phyloP scores from a whole-genome alignment of 192 early-diverging fungal genomes.

The Kickxella alabastrina region DNA sequence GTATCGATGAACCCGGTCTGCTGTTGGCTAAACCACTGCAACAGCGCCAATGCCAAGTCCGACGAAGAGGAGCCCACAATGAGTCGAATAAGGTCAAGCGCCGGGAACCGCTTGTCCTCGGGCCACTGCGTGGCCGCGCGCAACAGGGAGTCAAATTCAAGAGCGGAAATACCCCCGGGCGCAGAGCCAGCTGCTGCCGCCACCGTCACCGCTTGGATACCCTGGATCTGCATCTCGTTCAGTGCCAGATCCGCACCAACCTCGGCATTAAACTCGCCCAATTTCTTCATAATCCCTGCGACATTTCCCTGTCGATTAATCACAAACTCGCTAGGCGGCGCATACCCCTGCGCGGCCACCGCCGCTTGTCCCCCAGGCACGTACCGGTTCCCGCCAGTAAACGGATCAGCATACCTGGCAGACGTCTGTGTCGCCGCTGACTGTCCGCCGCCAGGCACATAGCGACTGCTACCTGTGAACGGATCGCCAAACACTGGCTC shows the following conservation, averaged over 20 bases:
- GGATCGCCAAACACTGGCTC: conserved; percentile 20
- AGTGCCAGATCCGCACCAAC: conserved; percentile 19
- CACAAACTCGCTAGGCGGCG: conserved; percentile 48
- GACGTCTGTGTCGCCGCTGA: too few species aligned
- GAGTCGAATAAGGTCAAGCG: conserved; percentile 80
- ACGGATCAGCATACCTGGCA: background rate
- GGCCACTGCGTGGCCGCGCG: conserved; percentile 69
- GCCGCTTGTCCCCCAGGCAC: conserved; percentile 7
- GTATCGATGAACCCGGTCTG: conserved; percentile 44
- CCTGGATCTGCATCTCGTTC: conserved; percentile 13
- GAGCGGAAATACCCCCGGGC: too few species aligned
- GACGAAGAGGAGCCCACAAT: conserved; percentile 54
- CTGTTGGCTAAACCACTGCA: conserved; percentile 45
- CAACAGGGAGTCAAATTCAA: conserved; percentile 47
- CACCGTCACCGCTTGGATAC: conserved; percentile 8
- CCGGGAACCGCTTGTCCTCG: conserved; percentile 65
- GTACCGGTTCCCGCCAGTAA: background rate
- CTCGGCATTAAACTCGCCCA: conserved; percentile 64
- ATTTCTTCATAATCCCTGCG: conserved; percentile 68
- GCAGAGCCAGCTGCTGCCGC: too few species aligned
- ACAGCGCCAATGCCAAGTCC: conserved; percentile 3
- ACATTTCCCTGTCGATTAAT: conserved; percentile 70
- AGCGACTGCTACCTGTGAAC: conserved; percentile 12
- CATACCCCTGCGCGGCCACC: conserved; percentile 6
- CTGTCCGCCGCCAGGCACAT: conserved; percentile 21